A percentile compares a stretch with the other conserved stretches of the same genome.
Conservation (phyloP, 768 basidiomycete species). For the Psilocybe cyanescens region DNA sequence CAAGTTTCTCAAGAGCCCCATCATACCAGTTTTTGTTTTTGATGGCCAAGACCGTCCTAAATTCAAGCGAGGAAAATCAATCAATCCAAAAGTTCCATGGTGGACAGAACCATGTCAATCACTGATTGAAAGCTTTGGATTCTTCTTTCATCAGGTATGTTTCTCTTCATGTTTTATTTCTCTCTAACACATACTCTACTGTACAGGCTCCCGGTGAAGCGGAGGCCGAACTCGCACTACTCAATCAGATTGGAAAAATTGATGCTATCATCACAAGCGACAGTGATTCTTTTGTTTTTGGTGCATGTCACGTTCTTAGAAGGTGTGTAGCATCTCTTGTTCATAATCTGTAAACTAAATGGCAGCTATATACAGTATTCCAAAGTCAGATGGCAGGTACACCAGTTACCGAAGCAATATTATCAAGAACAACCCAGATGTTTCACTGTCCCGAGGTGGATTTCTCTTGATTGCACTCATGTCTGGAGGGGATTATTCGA, state of each 20-base stretch:
- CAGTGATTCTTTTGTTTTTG: constrained; percentile 72
- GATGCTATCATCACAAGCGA: constrained; percentile 73
- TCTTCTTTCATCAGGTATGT: constrained; percentile 28
- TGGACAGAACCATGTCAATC: constrained; percentile 5
- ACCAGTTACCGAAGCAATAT: neutral
- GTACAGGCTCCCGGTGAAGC: constrained; percentile 69
- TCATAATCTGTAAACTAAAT: too few relatives aligned
- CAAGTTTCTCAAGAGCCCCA: constrained; percentile 3
- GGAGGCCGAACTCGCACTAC: constrained; percentile 71
- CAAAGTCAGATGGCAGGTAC: constrained; percentile 52
- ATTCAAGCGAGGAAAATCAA: constrained; percentile 4
- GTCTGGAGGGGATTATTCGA: constrained; percentile 6
- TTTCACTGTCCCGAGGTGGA: neutral
- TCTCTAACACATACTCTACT: constrained; percentile 32
- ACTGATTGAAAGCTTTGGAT: constrained; percentile 50
- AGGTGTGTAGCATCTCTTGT: too few relatives aligned
- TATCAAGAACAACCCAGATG: neutral
- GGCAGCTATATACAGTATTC: constrained; percentile 24
- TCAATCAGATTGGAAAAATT: constrained; percentile 59
- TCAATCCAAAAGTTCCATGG: neutral
- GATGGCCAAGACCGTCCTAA: constrained; percentile 12
- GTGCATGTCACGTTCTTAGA: constrained; percentile 35
- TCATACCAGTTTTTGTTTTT: constrained; percentile 14
- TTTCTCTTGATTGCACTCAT: constrained; percentile 8
- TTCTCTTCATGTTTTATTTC: neutral